Conservation (phyloP, 371 early-diverging fungal genomes). For the Rhizopus stolonifer region DNA sequence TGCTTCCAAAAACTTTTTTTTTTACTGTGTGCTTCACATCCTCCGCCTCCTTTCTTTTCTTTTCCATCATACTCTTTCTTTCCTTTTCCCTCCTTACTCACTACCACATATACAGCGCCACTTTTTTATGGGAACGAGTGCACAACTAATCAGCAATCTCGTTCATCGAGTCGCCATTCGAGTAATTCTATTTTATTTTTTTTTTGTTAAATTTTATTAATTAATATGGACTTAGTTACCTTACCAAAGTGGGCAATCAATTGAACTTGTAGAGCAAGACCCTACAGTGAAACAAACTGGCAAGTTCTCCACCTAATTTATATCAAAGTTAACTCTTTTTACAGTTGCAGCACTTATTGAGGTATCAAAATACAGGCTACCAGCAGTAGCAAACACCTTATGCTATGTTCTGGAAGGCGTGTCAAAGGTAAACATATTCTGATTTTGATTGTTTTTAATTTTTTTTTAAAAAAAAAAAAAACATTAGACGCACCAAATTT, state of each 20-base stretch:
- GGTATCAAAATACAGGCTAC: slow-evolving; percentile 59
- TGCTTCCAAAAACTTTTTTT: not conserved
- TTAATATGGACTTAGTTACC: slow-evolving; percentile 51
- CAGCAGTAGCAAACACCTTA: slow-evolving; percentile 55
- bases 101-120: not conserved
- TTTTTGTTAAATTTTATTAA: not conserved
- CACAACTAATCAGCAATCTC: slow-evolving; percentile 50
- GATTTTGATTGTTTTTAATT: not conserved
- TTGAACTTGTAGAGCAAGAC: slow-evolving; percentile 64
- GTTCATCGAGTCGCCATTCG: slow-evolving; percentile 54
- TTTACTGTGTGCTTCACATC: not conserved
- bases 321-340: too few relatives aligned
- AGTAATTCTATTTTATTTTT: slow-evolving; percentile 25
- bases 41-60: not conserved
- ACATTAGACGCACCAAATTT: slow-evolving; percentile 27
- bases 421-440: slow-evolving; percentile 49
- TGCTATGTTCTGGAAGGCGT: slow-evolving; percentile 61
- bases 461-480: not conserved
- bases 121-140: slow-evolving; percentile 38
- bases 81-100: not conserved
- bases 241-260: slow-evolving; percentile 50
- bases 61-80: not conserved
- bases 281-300: slow-evolving; percentile 69
- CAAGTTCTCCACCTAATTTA: slow-evolving; percentile 5
- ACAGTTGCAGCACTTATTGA: slow-evolving; percentile 64